A percentile compares a stretch with the other conserved stretches of the same genome.
Conservation (phyloP, 2,329 filamentous ascomycete genomes). For the Fusarium musae region DNA sequence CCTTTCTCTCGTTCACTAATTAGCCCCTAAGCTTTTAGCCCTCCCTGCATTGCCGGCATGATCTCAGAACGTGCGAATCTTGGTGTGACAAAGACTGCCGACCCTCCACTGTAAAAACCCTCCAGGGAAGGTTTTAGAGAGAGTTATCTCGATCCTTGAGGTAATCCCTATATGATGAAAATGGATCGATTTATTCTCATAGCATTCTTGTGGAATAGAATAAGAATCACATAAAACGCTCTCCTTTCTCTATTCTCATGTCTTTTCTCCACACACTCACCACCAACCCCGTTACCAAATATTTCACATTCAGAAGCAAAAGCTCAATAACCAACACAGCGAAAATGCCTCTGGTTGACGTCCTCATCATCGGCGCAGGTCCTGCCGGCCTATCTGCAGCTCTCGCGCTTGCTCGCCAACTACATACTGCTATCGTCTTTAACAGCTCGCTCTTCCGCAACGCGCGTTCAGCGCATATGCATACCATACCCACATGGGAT, state of each 20-base stretch:
- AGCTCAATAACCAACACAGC: too few relatives aligned
- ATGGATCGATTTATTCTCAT: accelerated
- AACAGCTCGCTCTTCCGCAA: neutral
- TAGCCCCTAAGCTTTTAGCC: neutral
- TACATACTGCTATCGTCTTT: neutral
- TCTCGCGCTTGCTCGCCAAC: neutral
- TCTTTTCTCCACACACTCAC: accelerated
- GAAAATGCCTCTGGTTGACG: neutral
- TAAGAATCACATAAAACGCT: neutral
- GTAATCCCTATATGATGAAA: too few relatives aligned
- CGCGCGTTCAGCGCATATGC: neutral
- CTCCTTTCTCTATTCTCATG: neutral
- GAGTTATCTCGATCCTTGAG: accelerated
- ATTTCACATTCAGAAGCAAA: neutral
- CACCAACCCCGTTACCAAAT: accelerated
- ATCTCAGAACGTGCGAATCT: neutral
- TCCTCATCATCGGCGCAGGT: neutral
- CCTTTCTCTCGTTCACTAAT: neutral
- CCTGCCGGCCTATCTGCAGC: neutral
- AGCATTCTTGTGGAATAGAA: neutral
- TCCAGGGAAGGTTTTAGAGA: neutral
- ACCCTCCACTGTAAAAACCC: neutral
- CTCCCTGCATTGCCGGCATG: too few relatives aligned
- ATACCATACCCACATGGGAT: neutral
- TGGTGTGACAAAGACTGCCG: neutral